Conservation (phyloP, 164 flowering plant species). For the Magnolia kwangsiensis region DNA sequence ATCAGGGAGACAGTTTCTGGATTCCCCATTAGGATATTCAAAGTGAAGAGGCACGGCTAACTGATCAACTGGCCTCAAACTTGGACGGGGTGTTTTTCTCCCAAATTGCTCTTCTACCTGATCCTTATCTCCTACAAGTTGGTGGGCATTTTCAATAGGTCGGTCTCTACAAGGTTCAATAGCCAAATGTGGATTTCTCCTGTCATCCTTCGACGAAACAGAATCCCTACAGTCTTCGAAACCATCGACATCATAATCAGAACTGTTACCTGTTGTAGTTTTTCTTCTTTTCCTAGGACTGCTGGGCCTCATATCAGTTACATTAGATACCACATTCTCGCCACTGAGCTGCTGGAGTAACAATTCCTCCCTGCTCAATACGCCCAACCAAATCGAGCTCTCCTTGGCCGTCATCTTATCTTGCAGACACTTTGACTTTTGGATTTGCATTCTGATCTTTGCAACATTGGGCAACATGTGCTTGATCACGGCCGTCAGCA, state of each 20-base stretch:
- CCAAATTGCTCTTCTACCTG: slow-evolving; percentile 22
- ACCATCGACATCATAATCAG: slow-evolving; percentile 72
- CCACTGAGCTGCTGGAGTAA: slow-evolving; percentile 45
- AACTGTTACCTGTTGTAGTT: slow-evolving; percentile 41
- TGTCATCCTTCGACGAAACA: slow-evolving; percentile 58
- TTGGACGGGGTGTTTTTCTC: slow-evolving; percentile 33
- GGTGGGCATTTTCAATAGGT: slow-evolving; percentile 6
- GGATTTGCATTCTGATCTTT: slow-evolving; percentile 65
- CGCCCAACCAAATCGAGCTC: slow-evolving; percentile 76
- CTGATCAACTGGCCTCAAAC: slow-evolving; percentile 20
- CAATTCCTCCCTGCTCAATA: slow-evolving; percentile 61
- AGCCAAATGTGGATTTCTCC: slow-evolving; percentile 32
- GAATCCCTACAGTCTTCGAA: slow-evolving; percentile 43
- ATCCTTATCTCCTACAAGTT: slow-evolving; percentile 27
- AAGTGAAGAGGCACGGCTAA: slow-evolving; percentile 7
- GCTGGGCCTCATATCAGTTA: slow-evolving; percentile 44
- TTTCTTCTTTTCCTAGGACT: slow-evolving; percentile 33
- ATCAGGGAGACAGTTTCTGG: slow-evolving; percentile 36
- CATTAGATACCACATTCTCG: slow-evolving; percentile 54
- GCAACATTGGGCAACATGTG: slow-evolving; percentile 93
- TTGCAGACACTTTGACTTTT: slow-evolving; percentile 74
- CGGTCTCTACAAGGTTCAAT: slow-evolving; percentile 16
- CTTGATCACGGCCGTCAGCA: slow-evolving; percentile 71
- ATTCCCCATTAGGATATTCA: slow-evolving; percentile 22
- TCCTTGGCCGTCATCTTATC: slow-evolving; percentile 89